These are phyloP conservation scores for Vanderwaltozyma verrucispora DNA, from an alignment of 805 yeast genomes.

Conservation along the genomic window DNA sequence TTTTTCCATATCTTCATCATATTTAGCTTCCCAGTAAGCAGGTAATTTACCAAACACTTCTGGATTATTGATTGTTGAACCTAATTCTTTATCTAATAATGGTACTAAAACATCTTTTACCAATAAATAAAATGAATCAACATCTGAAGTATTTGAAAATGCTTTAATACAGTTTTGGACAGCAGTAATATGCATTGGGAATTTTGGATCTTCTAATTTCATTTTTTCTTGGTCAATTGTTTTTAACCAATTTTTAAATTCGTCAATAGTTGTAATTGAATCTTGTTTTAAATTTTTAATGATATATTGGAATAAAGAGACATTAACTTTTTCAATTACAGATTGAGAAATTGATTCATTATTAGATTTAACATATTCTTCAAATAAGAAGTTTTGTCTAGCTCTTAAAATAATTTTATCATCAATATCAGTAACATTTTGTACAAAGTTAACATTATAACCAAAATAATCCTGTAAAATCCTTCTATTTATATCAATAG, in stretches of 20 bases:
- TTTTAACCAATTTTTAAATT: slow-evolving; percentile 43
- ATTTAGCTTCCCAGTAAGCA: slow-evolving; percentile 80
- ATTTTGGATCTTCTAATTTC: slow-evolving; percentile 60
- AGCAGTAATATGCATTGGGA: slow-evolving; percentile 74
- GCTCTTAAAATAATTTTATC: slow-evolving; percentile 94
- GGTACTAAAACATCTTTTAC: slow-evolving; percentile 75
- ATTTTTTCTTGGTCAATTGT: slow-evolving; percentile 40
- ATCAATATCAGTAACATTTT: slow-evolving; percentile 97
- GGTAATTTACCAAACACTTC: slow-evolving; percentile 72
- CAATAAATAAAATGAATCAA: slow-evolving; percentile 33
- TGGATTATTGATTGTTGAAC: slow-evolving; percentile 75
- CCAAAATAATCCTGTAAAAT: slow-evolving; percentile 86
- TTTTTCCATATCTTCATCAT: slow-evolving; percentile 72
- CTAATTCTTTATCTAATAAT: slow-evolving; percentile 57
- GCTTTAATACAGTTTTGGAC: slow-evolving; percentile 41
- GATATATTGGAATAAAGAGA: slow-evolving; percentile 41
- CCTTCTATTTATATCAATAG: slow-evolving; percentile 87
- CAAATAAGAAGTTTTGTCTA: slow-evolving; percentile 76
- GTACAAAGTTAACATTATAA: slow-evolving; percentile 77
- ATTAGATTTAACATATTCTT: slow-evolving; percentile 37
- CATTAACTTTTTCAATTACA: slow-evolving; percentile 31
- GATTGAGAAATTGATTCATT: slow-evolving; percentile 16
- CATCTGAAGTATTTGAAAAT: slow-evolving; percentile 10
- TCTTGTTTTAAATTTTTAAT: slow-evolving; percentile 41
- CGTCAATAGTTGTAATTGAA: slow-evolving; percentile 20